A percentile compares a stretch with the other conserved stretches of the same genome.
These are phyloP conservation scores for Bimuria novae-zelandiae DNA, from an alignment of 2,329 filamentous ascomycete genomes.

Conservation along the genomic window DNA sequence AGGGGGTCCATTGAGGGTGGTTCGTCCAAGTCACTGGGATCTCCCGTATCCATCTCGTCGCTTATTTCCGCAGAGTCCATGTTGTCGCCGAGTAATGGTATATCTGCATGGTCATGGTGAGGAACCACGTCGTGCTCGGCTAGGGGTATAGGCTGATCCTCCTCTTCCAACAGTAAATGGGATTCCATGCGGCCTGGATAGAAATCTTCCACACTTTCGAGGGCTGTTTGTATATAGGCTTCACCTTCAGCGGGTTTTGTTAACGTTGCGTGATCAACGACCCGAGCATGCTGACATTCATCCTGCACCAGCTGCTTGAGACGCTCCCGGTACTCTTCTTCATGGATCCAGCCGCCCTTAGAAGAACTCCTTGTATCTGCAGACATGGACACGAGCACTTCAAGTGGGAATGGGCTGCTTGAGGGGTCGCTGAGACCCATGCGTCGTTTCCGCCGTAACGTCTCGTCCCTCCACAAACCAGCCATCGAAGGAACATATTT, in stretches of 20 bases:
- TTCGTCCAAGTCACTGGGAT: conserved; percentile 25
- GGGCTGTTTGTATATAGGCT: conserved; percentile 69
- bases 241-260: conserved; percentile 60
- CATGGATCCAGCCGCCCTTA: conserved; percentile 88
- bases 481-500: conserved; percentile 95
- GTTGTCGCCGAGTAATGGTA: conserved; percentile 4
- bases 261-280: conserved; percentile 68
- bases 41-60: conserved; percentile 22
- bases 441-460: conserved; percentile 72
- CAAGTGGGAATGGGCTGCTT: conserved; percentile 77
- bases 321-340: conserved; percentile 76
- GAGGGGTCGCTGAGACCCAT: conserved; percentile 68
- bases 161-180: conserved; percentile 20
- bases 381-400: conserved; percentile 86
- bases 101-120: conserved; percentile 18
- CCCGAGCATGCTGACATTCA: conserved; percentile 60
- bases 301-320: conserved; percentile 66
- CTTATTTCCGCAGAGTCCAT: conserved; percentile 14
- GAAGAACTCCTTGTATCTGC: conserved; percentile 74
- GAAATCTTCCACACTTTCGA: conserved; percentile 86
- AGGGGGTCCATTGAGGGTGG: conserved; percentile 36
- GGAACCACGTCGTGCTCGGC: conserved; percentile 7
- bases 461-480: conserved; percentile 89
- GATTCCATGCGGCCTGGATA: conserved; percentile 67
- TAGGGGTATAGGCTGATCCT: neutral